These are phyloP conservation scores for Alternaria novae-zelandiae DNA, from an alignment of 2,329 filamentous ascomycete species.

Conservation along the genomic window DNA sequence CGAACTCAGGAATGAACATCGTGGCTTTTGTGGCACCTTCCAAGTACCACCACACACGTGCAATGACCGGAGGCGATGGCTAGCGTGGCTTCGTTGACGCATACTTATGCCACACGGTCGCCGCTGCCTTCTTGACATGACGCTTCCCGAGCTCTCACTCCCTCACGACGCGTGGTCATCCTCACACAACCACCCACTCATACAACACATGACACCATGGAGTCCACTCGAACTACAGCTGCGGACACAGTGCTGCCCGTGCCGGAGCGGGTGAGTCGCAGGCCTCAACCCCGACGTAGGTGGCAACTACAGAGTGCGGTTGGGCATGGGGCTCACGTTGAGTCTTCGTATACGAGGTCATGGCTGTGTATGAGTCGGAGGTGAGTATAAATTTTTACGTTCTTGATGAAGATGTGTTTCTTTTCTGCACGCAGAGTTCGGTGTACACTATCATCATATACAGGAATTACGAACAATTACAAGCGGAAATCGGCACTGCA, in stretches of 20 bases:
- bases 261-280: neutral
- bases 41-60: fast-evolving
- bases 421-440: no score
- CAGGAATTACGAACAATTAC: no score
- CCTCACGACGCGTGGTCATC: fast-evolving
- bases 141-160: neutral
- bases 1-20: neutral
- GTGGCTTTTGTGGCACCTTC: neutral
- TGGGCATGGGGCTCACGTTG: no score
- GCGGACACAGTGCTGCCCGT: neutral
- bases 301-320: no score
- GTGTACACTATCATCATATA: no score
- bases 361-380: no score
- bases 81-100: neutral
- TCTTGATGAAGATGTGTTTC: no score
- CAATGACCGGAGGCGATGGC: neutral
- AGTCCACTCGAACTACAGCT: no score
- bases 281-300: neutral
- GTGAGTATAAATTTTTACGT: no score
- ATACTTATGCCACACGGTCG: neutral
- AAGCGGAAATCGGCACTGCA: no score
- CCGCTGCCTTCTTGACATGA: neutral
- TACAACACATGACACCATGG: no score
- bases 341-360: no score
- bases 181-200: neutral